Evolutionary conservation across 164 flowering plant species (phyloP), one percentile per base, ranked within the genome.

Genomic region (Houttuynia cordata): DNA sequence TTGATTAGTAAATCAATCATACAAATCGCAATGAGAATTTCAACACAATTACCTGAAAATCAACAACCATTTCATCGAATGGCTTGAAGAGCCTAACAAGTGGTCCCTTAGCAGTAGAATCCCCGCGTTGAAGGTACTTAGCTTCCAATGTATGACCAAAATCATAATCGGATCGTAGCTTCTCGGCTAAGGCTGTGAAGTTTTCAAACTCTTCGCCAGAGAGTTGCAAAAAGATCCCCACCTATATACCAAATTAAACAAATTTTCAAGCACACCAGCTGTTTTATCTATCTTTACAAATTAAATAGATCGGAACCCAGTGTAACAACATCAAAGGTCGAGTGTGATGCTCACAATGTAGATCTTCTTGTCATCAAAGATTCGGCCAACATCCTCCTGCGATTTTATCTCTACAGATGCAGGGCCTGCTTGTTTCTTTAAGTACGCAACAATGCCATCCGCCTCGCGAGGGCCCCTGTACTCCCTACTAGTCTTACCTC

Each of bases 391-490:
- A 65, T 81, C 88, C 57, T 86, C 92, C 0, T 55, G 68, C 10
- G 95, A 79, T 68, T 80, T 85, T 40, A 91, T 81, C 69, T 86
- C 92, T 64, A 68, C 64, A 1, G 96, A 88, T 41, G 96, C 86
- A 66, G 96, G 96, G 56, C 98, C 98, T 59, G 78, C 80, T 74
- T 82, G 92, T 60, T 79, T 86, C 76, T 85, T 83, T 74, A 91
- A 58, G 69, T 82, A 83, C 18, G 60, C 64, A 45, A 87, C 91
- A 59, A 91, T 91, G 21, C 96, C 96, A 25, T 91, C 90, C 0
- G 95, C 96, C 0, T 91, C 91, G 19, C 96, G 77, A 23, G 98
- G 93, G 23, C 98, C 98, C 56, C 89, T 88, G 75, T 83, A 91
- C 0, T 91, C 98, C 66, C 83, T 85, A 74, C 76, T 47, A 50